Percentiles rank a stretch among this genome's conserved stretches.
Evolutionary conservation across 202 grass and related monocot species (phyloP).

Genomic region (Zoysia matrella): DNA sequence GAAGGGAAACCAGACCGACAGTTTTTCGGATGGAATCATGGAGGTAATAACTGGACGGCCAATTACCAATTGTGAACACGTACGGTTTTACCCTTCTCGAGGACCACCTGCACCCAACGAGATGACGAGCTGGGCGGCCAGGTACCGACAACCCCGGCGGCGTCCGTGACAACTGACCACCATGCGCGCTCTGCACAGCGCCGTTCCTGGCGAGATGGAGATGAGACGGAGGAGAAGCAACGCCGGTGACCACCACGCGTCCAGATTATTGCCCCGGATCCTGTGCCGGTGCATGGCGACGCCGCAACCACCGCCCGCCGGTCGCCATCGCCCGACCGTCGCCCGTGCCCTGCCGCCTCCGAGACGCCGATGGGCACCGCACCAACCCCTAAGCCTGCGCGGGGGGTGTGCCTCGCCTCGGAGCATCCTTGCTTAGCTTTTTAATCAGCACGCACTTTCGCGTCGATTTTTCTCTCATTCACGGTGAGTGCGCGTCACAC

Average conservation of each 20-base stretch:
- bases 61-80: neutral
- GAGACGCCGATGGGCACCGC: conserved; percentile 11
- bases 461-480: too few species aligned
- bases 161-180: neutral
- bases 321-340: conserved; percentile 51
- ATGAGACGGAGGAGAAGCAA: conserved; percentile 1
- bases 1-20: neutral
- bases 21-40: neutral
- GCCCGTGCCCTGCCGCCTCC: conserved; percentile 21
- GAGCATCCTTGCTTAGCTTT: too few species aligned
- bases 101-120: conserved; percentile 10
- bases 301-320: conserved; percentile 32
- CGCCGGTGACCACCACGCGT: neutral
- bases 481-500: too few species aligned
- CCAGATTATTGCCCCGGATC: neutral
- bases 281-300: conserved; percentile 40
- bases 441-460: too few species aligned
- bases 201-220: conserved; percentile 14
- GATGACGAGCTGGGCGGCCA: neutral
- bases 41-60: neutral
- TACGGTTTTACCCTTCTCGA: neutral
- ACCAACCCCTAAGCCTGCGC: conserved; percentile 8
- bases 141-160: neutral
- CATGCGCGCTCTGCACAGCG: neutral
- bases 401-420: neutral